Evolutionary conservation across 2,329 filamentous ascomycete species (phyloP), one percentile per base, ranked within the genome.

Genomic region (Dactylellina leptospora): DNA sequence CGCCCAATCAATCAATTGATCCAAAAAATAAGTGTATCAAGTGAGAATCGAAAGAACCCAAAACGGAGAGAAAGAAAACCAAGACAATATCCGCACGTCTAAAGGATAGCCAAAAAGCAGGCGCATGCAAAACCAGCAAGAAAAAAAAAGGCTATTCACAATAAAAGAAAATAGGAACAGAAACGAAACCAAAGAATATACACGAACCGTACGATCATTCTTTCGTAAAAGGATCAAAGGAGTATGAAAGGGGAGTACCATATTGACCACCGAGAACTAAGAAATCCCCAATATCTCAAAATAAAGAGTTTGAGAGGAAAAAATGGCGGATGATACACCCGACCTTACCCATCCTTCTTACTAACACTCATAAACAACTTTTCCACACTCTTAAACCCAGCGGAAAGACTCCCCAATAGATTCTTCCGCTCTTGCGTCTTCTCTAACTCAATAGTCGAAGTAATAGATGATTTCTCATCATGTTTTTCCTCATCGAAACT

Each of bases 151-250:
- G 61, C 72, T 69, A 66, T 70, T 70, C 47, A 70, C 36, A 53
- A 56, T 54, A 70, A 58, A 75, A 56, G 63, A 51, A 53, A 68
- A 56, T 36, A 60, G 55, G 51, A 42, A 68, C 25, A 61, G 73
- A 70, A 48, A 74, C 28, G 58, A 70, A 68, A 64, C 59, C 5
- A 33, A 44, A 23, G 44, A 54, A 38, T 71, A 71, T 68, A 58
- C 51, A 30, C 38, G 28, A 61, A 59, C n/a, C 10, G n/a, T 36
- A 36, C 10, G 30, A 36, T 1, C n/a, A n/a, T n/a, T n/a, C n/a
- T n/a, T n/a, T n/a, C n/a, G n/a, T n/a, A n/a, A n/a, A n/a, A n/a
- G n/a, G n/a, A n/a, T n/a, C n/a, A n/a, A n/a, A n/a, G n/a, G n/a
- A n/a, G n/a, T n/a, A n/a, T n/a, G n/a, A n/a, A n/a, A n/a, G n/a